Evolutionary conservation across 495 filamentous ascomycete species (phyloP).

Genomic region (Podospora pseudoanserina): DNA sequence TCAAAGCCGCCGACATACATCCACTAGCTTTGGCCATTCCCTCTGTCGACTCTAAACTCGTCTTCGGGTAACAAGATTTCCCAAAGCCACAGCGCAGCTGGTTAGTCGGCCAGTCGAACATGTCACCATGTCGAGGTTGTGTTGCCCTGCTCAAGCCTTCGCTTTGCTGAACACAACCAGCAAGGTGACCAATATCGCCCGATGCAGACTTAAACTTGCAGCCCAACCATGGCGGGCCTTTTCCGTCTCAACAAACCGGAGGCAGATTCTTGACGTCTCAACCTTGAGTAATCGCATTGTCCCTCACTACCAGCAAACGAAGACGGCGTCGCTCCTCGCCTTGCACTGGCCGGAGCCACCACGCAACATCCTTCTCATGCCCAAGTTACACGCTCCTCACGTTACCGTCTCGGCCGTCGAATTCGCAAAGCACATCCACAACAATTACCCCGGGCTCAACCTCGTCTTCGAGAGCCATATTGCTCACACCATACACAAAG

Average conservation of each 20-base stretch:
- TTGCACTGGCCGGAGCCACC: constrained; percentile 86
- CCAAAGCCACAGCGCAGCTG: background rate
- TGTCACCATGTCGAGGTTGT: constrained; percentile 30
- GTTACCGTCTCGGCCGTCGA: constrained; percentile 71
- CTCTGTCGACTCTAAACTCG: too few species aligned
- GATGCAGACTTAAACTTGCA: background rate
- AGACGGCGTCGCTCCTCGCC: constrained; percentile 62
- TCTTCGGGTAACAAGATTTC: background rate
- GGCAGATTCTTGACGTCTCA: constrained; percentile 48
- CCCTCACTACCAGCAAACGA: constrained; percentile 47
- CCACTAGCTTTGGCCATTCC: too few species aligned
- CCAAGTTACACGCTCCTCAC: constrained; percentile 70
- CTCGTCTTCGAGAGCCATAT: constrained; percentile 78
- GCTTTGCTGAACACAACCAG: constrained; percentile 11
- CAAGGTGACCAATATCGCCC: constrained; percentile 9
- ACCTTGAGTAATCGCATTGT: constrained; percentile 52
- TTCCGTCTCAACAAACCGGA: constrained; percentile 38
- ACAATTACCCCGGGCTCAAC: constrained; percentile 73
- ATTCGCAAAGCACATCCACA: constrained; percentile 76
- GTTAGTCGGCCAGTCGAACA: constrained; percentile 12
- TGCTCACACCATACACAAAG: constrained; percentile 68
- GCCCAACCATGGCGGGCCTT: constrained; percentile 37
- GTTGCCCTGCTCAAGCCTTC: constrained; percentile 21
- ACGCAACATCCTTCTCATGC: constrained; percentile 83
- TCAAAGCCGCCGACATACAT: too few species aligned